Evolutionary conservation across 495 filamentous ascomycete species (phyloP).

Genomic region (Haplographium delicatum): DNA sequence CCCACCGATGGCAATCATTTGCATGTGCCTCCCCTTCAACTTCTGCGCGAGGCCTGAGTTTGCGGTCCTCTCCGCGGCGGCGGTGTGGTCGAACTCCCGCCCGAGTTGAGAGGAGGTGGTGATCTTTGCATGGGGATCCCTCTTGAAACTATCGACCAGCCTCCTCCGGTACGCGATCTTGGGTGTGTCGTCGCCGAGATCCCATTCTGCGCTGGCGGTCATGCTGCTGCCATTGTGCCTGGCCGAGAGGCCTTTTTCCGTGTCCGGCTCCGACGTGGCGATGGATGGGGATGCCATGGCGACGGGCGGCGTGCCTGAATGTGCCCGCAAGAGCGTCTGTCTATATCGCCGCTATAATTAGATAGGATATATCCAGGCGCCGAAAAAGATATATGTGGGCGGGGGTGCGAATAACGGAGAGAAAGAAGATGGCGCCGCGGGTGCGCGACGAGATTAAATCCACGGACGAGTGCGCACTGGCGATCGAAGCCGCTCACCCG

Average conservation of each 20-base stretch:
- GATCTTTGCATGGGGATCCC: conserved; percentile 65
- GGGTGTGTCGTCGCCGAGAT: neutral
- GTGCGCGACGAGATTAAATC: too few species aligned
- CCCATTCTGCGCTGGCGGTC: conserved; percentile 2
- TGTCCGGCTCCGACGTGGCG: neutral
- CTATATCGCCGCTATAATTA: too few species aligned
- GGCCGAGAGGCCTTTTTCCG: too few species aligned
- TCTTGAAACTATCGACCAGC: conserved; percentile 74
- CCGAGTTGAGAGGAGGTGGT: conserved; percentile 26
- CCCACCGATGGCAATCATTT: conserved; percentile 72
- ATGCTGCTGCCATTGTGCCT: neutral
- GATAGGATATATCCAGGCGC: too few species aligned
- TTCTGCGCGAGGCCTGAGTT: conserved; percentile 65
- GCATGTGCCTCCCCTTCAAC: conserved; percentile 57
- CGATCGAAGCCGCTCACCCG: too few species aligned
- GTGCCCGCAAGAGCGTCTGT: too few species aligned
- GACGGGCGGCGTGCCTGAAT: too few species aligned
- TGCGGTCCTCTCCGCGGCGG: conserved; percentile 70
- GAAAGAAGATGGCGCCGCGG: too few species aligned
- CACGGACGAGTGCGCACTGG: too few species aligned
- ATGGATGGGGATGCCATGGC: neutral
- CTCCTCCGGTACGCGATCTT: conserved; percentile 28
- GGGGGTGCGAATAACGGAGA: too few species aligned
- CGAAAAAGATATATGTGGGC: too few species aligned
- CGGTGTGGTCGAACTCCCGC: conserved; percentile 61